Percentiles rank a stretch among this genome's conserved stretches.
Conservation (phyloP, 192 early-diverging fungal species). For the Backusella luteola region DNA sequence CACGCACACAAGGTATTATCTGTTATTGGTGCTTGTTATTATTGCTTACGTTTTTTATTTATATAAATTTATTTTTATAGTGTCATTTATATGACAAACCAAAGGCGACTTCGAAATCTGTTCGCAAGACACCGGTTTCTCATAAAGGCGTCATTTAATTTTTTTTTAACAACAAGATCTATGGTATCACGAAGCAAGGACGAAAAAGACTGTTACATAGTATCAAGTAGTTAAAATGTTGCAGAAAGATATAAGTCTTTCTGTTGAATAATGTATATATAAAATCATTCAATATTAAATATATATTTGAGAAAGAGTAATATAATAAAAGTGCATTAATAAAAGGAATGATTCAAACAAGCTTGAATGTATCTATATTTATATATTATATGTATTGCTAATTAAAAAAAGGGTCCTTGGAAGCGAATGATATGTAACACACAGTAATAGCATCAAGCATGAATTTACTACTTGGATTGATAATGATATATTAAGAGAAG, state of each 20-base stretch:
- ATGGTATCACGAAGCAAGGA: background rate
- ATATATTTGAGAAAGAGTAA: background rate
- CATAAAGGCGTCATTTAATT: slow-evolving; percentile 4
- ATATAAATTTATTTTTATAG: slow-evolving; percentile 13
- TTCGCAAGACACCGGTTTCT: background rate
- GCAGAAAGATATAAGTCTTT: background rate
- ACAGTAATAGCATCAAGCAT: background rate
- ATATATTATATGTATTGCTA: background rate
- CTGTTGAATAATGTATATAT: slow-evolving; percentile 4
- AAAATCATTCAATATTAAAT: background rate
- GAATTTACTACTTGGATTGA: background rate
- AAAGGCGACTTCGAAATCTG: slow-evolving; percentile 14
- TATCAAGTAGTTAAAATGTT: background rate
- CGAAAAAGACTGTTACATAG: background rate
- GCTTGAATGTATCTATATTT: background rate
- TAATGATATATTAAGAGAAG: background rate
- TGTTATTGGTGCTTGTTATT: background rate
- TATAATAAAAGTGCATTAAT: background rate
- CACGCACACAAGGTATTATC: slow-evolving; percentile 72
- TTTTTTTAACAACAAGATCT: background rate
- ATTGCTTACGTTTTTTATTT: background rate
- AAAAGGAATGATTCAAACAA: background rate
- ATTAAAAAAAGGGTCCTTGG: background rate
- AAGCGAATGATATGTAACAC: background rate
- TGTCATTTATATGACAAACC: slow-evolving; percentile 39